phyloP scores from a whole-genome alignment of 768 basidiomycete species.

The Tephrocybe rancida region DNA sequence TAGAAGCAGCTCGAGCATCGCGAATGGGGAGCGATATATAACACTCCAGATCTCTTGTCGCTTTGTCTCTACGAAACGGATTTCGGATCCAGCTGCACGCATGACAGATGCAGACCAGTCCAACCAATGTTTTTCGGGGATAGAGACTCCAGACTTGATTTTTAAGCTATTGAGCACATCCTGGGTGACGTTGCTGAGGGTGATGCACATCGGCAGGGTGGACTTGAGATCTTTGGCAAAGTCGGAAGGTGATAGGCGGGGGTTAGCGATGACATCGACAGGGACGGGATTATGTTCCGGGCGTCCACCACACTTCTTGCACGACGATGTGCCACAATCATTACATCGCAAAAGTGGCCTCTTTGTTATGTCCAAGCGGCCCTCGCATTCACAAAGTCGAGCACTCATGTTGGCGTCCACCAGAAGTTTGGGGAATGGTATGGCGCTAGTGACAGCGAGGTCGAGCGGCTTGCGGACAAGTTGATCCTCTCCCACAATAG shows the following conservation, averaged over 20 bases:
- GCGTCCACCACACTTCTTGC: slow-evolving; percentile 85
- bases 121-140: slow-evolving; percentile 62
- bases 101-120: slow-evolving; percentile 71
- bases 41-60: slow-evolving; percentile 90
- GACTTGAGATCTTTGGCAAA: slow-evolving; percentile 83
- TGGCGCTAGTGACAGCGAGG: slow-evolving; percentile 54
- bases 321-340: slow-evolving; percentile 80
- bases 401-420: slow-evolving; percentile 66
- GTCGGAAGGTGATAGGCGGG: slow-evolving; percentile 68
- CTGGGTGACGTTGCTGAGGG: slow-evolving; percentile 51
- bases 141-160: slow-evolving; percentile 35
- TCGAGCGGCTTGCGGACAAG: slow-evolving; percentile 68
- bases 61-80: slow-evolving; percentile 84
- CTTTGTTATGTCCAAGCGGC: slow-evolving; percentile 74
- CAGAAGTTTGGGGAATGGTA: slow-evolving; percentile 58
- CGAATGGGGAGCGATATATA: slow-evolving; percentile 72
- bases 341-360: slow-evolving; percentile 66
- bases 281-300: slow-evolving; percentile 80
- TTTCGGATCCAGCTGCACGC: slow-evolving; percentile 57
- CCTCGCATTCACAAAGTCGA: slow-evolving; percentile 91
- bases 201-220: slow-evolving; percentile 84
- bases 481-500: slow-evolving; percentile 74
- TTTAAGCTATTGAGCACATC: slow-evolving; percentile 56
- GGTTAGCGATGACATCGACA: slow-evolving; percentile 51
- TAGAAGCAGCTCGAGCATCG: slow-evolving; percentile 74